Conservation (phyloP, 2,329 filamentous ascomycete genomes). For the Sordariomycetes sp. region DNA sequence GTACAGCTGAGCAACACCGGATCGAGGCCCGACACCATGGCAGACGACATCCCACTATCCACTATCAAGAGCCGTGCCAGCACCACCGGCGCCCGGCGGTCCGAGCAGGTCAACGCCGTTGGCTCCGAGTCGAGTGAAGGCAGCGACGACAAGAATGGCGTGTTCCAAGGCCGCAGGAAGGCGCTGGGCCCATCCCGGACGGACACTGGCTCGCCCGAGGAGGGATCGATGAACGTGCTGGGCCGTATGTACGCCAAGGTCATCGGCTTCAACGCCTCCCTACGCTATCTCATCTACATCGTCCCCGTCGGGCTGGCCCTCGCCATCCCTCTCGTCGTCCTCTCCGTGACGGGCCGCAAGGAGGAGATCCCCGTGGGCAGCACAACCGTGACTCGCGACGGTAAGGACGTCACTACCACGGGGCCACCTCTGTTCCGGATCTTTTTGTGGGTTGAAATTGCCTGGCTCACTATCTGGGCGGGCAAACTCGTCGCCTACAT, state of each 20-base stretch:
- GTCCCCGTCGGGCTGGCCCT: slow-evolving; percentile 48
- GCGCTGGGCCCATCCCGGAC: slow-evolving; percentile 23
- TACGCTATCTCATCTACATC: slow-evolving; percentile 56
- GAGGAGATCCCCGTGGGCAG: slow-evolving; percentile 22
- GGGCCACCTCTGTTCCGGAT: slow-evolving; percentile 44
- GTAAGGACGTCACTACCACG: slow-evolving; percentile 9
- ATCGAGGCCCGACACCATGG: slow-evolving; percentile 16
- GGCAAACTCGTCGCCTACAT: slow-evolving; percentile 51
- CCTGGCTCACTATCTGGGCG: slow-evolving; percentile 55
- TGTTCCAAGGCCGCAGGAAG: slow-evolving; percentile 33
- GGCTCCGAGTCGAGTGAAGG: slow-evolving; percentile 6
- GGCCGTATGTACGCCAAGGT: slow-evolving; percentile 53
- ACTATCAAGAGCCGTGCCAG: slow-evolving; percentile 41
- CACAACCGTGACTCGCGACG: slow-evolving; percentile 7
- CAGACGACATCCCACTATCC: slow-evolving; percentile 38
- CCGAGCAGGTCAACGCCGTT: slow-evolving; percentile 22
- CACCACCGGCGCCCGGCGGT: slow-evolving; percentile 37
- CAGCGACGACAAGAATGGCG: slow-evolving; percentile 27
- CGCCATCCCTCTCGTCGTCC: slow-evolving; percentile 46
- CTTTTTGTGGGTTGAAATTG: slow-evolving; percentile 56
- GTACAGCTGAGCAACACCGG: slow-evolving; percentile 22
- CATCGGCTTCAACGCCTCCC: slow-evolving; percentile 47
- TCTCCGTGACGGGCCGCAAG: slow-evolving; percentile 27
- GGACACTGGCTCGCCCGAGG: slow-evolving; percentile 33
- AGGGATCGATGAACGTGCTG: slow-evolving; percentile 48